These are phyloP conservation scores for Stemphylium vesicarium DNA, from an alignment of 2,329 filamentous ascomycete genomes.

Conservation along the genomic window DNA sequence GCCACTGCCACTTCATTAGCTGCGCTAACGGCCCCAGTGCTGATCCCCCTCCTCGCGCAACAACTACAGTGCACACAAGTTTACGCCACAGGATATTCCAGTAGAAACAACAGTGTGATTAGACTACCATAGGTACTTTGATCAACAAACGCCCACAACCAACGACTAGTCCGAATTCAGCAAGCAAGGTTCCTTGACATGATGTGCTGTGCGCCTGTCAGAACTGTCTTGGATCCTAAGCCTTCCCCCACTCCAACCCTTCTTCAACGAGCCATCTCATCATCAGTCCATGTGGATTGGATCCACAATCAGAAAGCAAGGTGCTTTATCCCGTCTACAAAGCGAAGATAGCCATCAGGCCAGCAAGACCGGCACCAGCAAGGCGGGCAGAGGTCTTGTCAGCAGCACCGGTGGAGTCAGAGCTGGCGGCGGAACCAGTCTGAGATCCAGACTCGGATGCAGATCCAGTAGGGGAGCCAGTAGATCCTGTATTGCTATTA, in stretches of 20 bases:
- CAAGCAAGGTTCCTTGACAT: background rate
- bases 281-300: background rate
- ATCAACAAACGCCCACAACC: background rate
- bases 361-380: constrained; percentile 45
- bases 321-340: constrained; percentile 34
- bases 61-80: constrained; percentile 7
- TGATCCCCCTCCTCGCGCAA: constrained; percentile 8
- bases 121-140: background rate
- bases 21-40: constrained; percentile 13
- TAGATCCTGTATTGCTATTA: constrained; percentile 9
- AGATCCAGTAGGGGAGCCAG: background rate
- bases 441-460: constrained; percentile 26
- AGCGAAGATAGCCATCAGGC: constrained; percentile 48
- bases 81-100: background rate
- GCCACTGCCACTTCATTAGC: constrained; percentile 14
- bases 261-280: background rate
- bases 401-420: constrained; percentile 40
- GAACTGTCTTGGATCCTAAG: background rate
- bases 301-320: background rate
- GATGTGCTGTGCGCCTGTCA: background rate
- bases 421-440: constrained; percentile 26
- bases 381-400: constrained; percentile 38
- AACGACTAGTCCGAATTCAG: background rate
- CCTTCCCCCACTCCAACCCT: constrained; percentile 1
- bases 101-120: constrained; percentile 1